phyloP scores from a whole-genome alignment of 768 basidiomycete species.

The Termitomyces sp. region DNA sequence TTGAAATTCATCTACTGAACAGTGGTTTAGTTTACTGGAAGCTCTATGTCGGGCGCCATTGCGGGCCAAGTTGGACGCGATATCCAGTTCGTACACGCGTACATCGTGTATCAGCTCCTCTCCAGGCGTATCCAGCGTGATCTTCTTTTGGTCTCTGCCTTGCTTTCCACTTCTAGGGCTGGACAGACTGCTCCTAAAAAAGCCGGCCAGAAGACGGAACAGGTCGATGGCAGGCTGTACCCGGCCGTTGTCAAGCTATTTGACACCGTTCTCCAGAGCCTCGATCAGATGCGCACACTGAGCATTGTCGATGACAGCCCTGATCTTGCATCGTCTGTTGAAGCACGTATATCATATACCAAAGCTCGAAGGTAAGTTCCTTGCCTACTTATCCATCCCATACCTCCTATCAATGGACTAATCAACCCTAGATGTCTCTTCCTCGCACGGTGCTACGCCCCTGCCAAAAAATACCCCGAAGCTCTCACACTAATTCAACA shows the following conservation, averaged over 20 bases:
- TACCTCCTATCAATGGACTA: not conserved
- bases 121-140: conserved; percentile 88
- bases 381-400: not conserved
- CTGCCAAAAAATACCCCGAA: conserved; percentile 69
- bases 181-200: conserved; percentile 18
- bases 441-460: conserved; percentile 72
- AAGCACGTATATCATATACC: conserved; percentile 70
- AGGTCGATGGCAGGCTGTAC: conserved; percentile 70
- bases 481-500: conserved; percentile 69
- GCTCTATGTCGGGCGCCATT: conserved; percentile 27
- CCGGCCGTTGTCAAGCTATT: conserved; percentile 87
- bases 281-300: conserved; percentile 80
- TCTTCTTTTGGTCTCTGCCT: conserved; percentile 69
- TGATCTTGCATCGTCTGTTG: conserved; percentile 74
- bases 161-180: conserved; percentile 42
- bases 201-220: conserved; percentile 30
- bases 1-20: conserved; percentile 5
- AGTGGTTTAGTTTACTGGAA: conserved; percentile 33
- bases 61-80: conserved; percentile 55
- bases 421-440: conserved; percentile 55
- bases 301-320: conserved; percentile 87
- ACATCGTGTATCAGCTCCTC: conserved; percentile 84
- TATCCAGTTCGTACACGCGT: conserved; percentile 82
- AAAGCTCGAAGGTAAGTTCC: conserved; percentile 64
- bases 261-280: conserved; percentile 81